phyloP scores from a whole-genome alignment of 306 rosid genomes.

The Citrullus colocynthis region DNA sequence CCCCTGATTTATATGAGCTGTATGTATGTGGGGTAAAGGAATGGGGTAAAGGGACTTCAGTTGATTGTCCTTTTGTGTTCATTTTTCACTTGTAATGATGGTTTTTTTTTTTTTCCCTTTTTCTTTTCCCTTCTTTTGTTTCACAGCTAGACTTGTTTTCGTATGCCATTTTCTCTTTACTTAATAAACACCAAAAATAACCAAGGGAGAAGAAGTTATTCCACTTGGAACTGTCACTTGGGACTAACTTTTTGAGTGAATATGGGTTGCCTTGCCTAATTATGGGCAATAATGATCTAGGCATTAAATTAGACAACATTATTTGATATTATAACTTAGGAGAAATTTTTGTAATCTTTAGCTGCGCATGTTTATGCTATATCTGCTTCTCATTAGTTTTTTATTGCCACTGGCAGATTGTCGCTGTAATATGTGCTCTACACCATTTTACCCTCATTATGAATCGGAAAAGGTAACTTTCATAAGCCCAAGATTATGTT shows the following conservation, averaged over 20 bases:
- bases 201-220: slow-evolving; percentile 4
- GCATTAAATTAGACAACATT: slow-evolving; percentile 48
- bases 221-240: slow-evolving; percentile 4
- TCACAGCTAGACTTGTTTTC: slow-evolving; percentile 32
- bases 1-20: slow-evolving; percentile 41
- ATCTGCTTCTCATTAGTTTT: slow-evolving; percentile 22
- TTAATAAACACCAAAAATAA: neutral
- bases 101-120: neutral
- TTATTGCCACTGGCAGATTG: slow-evolving; percentile 13
- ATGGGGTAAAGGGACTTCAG: slow-evolving; percentile 49
- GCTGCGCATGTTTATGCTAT: slow-evolving; percentile 33
- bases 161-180: slow-evolving; percentile 8
- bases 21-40: slow-evolving; percentile 57
- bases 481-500: neutral
- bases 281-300: slow-evolving; percentile 40
- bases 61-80: slow-evolving; percentile 54
- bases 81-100: slow-evolving; percentile 68
- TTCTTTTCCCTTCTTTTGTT: slow-evolving; percentile 11
- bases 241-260: slow-evolving; percentile 13
- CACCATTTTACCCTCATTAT: slow-evolving; percentile 8
- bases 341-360: slow-evolving; percentile 46
- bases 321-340: slow-evolving; percentile 37
- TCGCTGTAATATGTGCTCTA: slow-evolving; percentile 16
- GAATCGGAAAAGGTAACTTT: slow-evolving; percentile 4
- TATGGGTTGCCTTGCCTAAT: slow-evolving; percentile 35